phyloP scores from a whole-genome alignment of 2,329 filamentous ascomycete species.

The Colletotrichum phormii region DNA sequence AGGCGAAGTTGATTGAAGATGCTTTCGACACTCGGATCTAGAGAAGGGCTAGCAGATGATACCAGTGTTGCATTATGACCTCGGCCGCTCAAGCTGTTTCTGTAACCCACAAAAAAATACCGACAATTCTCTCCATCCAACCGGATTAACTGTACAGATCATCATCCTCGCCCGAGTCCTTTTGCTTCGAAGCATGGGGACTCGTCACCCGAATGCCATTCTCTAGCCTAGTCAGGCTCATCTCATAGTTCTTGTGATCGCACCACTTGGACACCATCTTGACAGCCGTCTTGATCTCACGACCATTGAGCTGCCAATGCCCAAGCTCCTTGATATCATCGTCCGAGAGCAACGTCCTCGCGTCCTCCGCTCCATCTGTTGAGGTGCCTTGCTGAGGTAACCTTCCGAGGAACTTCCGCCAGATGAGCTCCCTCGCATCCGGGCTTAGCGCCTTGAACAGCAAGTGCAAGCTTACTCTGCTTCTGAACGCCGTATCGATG shows the following conservation, averaged over 20 bases:
- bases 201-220: slow-evolving; percentile 59
- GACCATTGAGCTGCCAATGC: slow-evolving; percentile 56
- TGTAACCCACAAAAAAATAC: no score
- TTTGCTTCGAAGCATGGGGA: slow-evolving; percentile 53
- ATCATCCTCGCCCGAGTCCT: slow-evolving; percentile 39
- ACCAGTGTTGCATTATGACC: no score
- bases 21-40: not conserved
- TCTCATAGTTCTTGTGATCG: slow-evolving; percentile 53
- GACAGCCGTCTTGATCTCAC: slow-evolving; percentile 60
- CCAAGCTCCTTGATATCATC: slow-evolving; percentile 53
- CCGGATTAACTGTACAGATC: slow-evolving; percentile 42
- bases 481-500: slow-evolving; percentile 58
- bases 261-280: slow-evolving; percentile 60
- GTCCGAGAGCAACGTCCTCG: slow-evolving; percentile 41
- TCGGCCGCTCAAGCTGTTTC: no score
- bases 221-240: slow-evolving; percentile 56
- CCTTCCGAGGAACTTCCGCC: slow-evolving; percentile 58
- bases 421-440: slow-evolving; percentile 53
- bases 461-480: slow-evolving; percentile 59
- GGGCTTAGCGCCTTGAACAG: slow-evolving; percentile 54
- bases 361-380: not conserved
- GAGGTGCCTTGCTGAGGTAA: slow-evolving; percentile 39
- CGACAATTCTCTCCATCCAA: no score
- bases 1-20: not conserved
- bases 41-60: no score